These are phyloP conservation scores for Fusarium mangiferae DNA, from an alignment of 2,329 filamentous ascomycete species.

Conservation along the genomic window DNA sequence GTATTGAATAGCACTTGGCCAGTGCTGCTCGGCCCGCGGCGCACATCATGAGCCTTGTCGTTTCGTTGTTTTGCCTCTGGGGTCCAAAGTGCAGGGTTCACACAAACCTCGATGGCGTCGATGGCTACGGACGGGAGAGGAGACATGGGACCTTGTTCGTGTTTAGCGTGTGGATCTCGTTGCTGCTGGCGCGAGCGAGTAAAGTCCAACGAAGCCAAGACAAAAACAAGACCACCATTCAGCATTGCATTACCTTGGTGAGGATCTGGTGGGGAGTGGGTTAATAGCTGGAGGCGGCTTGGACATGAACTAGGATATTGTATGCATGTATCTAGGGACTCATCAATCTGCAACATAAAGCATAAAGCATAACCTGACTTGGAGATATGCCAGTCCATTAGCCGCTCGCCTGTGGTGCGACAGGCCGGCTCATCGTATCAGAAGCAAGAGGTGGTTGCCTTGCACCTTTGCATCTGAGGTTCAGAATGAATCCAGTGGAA, in stretches of 20 bases:
- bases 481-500: slow-evolving; percentile 36
- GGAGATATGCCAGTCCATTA: slow-evolving; percentile 22
- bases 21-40: slow-evolving; percentile 42
- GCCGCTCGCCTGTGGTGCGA: slow-evolving; percentile 21
- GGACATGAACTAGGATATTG: slow-evolving; percentile 10
- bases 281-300: slow-evolving; percentile 28
- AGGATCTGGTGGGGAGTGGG: slow-evolving; percentile 39
- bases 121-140: slow-evolving; percentile 45
- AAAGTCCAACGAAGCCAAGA: slow-evolving; percentile 29
- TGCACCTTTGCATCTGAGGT: slow-evolving; percentile 22
- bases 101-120: slow-evolving; percentile 42
- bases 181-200: slow-evolving; percentile 38
- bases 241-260: slow-evolving; percentile 27
- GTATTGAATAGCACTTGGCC: slow-evolving; percentile 26
- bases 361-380: slow-evolving; percentile 18
- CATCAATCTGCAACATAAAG: slow-evolving; percentile 22
- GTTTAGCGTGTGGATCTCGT: slow-evolving; percentile 41
- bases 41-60: slow-evolving; percentile 40
- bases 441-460: slow-evolving; percentile 25
- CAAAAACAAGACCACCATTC: slow-evolving; percentile 34
- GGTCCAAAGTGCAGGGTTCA: slow-evolving; percentile 38
- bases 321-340: slow-evolving; percentile 10
- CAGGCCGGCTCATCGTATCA: slow-evolving; percentile 23
- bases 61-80: slow-evolving; percentile 40
- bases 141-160: slow-evolving; percentile 45